A percentile compares a stretch with the other conserved stretches of the same genome.
phyloP scores from a whole-genome alignment of 805 yeast genomes.

The Kodamaea lidongshanica region DNA sequence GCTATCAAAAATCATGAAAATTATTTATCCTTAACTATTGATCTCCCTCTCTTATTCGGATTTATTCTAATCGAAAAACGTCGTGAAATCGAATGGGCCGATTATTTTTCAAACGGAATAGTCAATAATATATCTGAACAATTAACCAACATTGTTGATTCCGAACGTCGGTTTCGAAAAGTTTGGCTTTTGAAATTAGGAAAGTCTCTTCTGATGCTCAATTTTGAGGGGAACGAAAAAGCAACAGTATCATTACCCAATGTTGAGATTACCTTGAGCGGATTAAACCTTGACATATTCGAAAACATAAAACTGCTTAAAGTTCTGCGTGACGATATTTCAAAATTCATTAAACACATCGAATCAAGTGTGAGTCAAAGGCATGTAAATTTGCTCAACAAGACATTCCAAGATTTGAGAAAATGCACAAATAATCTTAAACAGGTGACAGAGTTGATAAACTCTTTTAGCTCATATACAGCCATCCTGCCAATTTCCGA shows the following conservation, averaged over 20 bases:
- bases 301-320: constrained; percentile 33
- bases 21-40: constrained; percentile 43
- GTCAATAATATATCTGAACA: constrained; percentile 47
- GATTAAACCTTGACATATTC: constrained; percentile 15
- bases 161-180: constrained; percentile 49
- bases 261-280: constrained; percentile 36
- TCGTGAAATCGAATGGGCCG: constrained; percentile 54
- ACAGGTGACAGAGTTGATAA: constrained; percentile 25
- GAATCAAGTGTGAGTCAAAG: constrained; percentile 19
- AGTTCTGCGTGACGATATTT: constrained; percentile 29
- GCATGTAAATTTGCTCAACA: constrained; percentile 33
- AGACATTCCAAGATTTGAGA: constrained; percentile 41
- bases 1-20: constrained; percentile 30
- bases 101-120: constrained; percentile 35
- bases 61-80: constrained; percentile 57
- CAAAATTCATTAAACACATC: constrained; percentile 21
- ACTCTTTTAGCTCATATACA: constrained; percentile 25
- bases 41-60: constrained; percentile 68
- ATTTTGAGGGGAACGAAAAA: constrained; percentile 4
- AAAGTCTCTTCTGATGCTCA: constrained; percentile 23
- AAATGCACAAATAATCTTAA: constrained; percentile 35
- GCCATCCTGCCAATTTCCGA: constrained; percentile 15
- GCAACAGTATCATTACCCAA: constrained; percentile 18
- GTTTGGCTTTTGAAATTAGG: constrained; percentile 65
- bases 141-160: constrained; percentile 48